Conservation (phyloP, 768 basidiomycete species). For the Kwoniella dendrophila region DNA sequence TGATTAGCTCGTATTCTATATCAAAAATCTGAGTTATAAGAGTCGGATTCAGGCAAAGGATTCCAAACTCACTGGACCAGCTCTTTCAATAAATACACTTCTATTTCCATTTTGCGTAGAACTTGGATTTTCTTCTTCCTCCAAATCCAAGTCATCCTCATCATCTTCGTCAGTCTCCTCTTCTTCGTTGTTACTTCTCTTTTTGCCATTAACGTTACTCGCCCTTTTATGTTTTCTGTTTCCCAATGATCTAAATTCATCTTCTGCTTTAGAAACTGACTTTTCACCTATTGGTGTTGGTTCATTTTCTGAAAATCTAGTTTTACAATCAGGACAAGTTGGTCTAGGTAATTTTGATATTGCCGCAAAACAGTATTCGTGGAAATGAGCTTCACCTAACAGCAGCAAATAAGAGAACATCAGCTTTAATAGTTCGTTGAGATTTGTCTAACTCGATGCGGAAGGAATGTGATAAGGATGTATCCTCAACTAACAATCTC, state of each 20-base stretch:
- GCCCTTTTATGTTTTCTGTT: conserved; percentile 28
- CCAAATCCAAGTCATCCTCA: conserved; percentile 20
- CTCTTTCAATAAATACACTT: conserved; percentile 14
- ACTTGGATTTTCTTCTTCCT: conserved; percentile 25
- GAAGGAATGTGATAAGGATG: background rate
- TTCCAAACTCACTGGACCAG: conserved; percentile 14
- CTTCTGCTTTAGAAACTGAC: conserved; percentile 32
- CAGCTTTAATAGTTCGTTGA: background rate
- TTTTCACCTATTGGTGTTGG: conserved; percentile 45
- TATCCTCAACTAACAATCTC: conserved; percentile 26
- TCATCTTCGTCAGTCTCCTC: conserved; percentile 25
- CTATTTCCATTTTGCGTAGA: background rate
- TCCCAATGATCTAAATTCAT: conserved; percentile 22
- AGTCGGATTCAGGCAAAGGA: background rate
- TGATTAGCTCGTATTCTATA: no score
- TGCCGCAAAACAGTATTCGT: conserved; percentile 39
- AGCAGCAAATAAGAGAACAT: background rate
- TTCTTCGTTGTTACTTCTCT: conserved; percentile 21
- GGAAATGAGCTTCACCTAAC: conserved; percentile 42
- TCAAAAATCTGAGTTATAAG: no score
- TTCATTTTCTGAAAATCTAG: conserved; percentile 18
- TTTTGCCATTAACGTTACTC: conserved; percentile 3
- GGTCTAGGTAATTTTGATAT: conserved; percentile 19
- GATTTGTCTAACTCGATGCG: background rate
- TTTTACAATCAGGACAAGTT: conserved; percentile 38